A percentile compares a stretch with the other conserved stretches of the same genome.
phyloP scores from a whole-genome alignment of 257 asterid species.

The Coffea canephora region DNA sequence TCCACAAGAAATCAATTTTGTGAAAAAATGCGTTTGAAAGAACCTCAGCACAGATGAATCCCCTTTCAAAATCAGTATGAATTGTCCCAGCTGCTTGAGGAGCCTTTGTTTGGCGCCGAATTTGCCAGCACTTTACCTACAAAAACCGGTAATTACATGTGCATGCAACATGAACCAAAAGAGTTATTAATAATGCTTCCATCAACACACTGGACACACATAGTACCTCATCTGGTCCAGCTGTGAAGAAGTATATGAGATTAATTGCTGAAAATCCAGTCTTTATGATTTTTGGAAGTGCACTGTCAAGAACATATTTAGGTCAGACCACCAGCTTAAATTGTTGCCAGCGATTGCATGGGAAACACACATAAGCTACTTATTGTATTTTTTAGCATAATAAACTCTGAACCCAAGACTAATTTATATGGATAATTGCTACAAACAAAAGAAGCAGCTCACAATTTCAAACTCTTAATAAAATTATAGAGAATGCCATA shows the following conservation, averaged over 20 bases:
- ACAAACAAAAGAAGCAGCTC: background rate
- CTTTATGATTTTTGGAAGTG: conserved; percentile 90
- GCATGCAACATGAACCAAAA: background rate
- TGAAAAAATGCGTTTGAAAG: conserved; percentile 8
- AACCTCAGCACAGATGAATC: conserved; percentile 99
- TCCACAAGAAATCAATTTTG: background rate
- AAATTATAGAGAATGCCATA: background rate
- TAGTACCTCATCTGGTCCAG: conserved; percentile 99
- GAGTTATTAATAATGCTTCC: background rate
- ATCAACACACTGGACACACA: background rate
- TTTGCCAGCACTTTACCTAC: conserved; percentile 99
- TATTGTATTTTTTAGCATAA: background rate
- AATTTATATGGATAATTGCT: background rate
- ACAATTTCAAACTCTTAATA: background rate
- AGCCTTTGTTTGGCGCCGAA: conserved; percentile 81
- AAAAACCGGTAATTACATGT: conserved; percentile 7
- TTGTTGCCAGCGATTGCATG: background rate
- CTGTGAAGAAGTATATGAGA: conserved; percentile 96
- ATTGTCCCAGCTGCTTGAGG: conserved; percentile 99
- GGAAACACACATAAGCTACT: background rate
- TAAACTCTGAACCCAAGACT: background rate
- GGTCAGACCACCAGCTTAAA: background rate
- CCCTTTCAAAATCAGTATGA: conserved; percentile 93
- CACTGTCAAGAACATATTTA: conserved; percentile 49
- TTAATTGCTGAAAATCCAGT: conserved; percentile 98